phyloP scores from a whole-genome alignment of 352 stramenopile species.

The Phytophthora kernoviae region DNA sequence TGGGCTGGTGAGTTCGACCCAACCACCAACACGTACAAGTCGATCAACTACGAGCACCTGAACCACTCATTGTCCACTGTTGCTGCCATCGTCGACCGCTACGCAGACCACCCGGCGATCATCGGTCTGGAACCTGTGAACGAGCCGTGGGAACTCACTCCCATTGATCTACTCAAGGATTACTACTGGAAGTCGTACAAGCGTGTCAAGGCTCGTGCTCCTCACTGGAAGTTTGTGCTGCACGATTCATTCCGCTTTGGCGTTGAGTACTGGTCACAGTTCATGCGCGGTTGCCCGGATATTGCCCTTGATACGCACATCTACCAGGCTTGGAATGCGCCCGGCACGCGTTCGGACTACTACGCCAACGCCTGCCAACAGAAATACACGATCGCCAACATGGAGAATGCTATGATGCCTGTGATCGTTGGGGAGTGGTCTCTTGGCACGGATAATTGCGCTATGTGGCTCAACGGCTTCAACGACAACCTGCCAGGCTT shows the following conservation, averaged over 20 bases:
- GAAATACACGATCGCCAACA: slow-evolving; percentile 86
- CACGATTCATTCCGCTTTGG: slow-evolving; percentile 96
- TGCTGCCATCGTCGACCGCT: slow-evolving; percentile 86
- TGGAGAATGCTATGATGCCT: slow-evolving; percentile 93
- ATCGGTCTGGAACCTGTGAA: slow-evolving; percentile 95
- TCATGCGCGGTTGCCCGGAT: slow-evolving; percentile 89
- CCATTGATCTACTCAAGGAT: slow-evolving; percentile 90
- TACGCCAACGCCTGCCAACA: slow-evolving; percentile 91
- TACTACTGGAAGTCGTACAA: slow-evolving; percentile 98
- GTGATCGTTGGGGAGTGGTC: slow-evolving; percentile 96
- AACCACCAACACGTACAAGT: slow-evolving; percentile 82
- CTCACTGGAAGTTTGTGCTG: slow-evolving; percentile 96
- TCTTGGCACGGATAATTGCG: slow-evolving; percentile 84
- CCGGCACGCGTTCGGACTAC: slow-evolving; percentile 76
- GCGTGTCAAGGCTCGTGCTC: slow-evolving; percentile 90
- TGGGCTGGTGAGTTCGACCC: slow-evolving; percentile 93
- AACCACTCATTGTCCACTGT: slow-evolving; percentile 91
- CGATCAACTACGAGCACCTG: slow-evolving; percentile 93
- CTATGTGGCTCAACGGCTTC: slow-evolving; percentile 87
- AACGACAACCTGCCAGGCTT: slow-evolving; percentile 92
- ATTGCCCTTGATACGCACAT: slow-evolving; percentile 96
- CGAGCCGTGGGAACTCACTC: slow-evolving; percentile 95
- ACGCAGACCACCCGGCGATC: slow-evolving; percentile 86
- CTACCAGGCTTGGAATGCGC: slow-evolving; percentile 91
- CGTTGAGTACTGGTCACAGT: slow-evolving; percentile 66